A percentile compares a stretch with the other conserved stretches of the same genome.
Evolutionary conservation across 1,284 basidiomycete species (phyloP).

Genomic region (Cryptococcus sp.): DNA sequence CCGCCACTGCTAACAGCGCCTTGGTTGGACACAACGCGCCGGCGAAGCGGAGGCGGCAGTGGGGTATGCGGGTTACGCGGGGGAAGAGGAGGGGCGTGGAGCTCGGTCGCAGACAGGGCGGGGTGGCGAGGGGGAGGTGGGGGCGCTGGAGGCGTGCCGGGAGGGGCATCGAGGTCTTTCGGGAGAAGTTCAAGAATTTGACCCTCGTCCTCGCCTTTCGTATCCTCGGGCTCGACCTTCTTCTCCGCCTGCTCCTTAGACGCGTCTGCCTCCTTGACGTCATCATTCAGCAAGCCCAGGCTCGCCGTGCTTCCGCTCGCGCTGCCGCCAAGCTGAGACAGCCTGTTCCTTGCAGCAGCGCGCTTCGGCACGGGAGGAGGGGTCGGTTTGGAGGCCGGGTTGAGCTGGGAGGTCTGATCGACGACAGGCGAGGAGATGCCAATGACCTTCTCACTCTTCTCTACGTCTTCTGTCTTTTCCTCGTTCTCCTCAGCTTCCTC

Average conservation of each 20-base stretch:
- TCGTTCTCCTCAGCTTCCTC: constrained; percentile 3
- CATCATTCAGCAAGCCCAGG: background rate
- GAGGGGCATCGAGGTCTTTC: background rate
- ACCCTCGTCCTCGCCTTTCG: background rate
- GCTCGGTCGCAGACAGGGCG: background rate
- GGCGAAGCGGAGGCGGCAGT: background rate
- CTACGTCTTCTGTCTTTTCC: constrained; percentile 3
- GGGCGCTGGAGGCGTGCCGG: background rate
- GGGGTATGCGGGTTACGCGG: constrained; percentile 29
- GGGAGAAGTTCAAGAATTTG: background rate
- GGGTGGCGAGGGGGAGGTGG: background rate
- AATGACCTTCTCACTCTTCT: constrained; percentile 1
- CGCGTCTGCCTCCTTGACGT: background rate
- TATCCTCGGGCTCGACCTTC: background rate
- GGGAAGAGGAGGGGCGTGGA: constrained; percentile 22
- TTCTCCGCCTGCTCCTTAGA: background rate
- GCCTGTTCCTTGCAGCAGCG: constrained; percentile 25
- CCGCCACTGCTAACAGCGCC: background rate
- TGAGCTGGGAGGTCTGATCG: background rate
- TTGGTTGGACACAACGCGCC: background rate
- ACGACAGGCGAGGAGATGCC: background rate
- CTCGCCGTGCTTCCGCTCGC: constrained; percentile 5
- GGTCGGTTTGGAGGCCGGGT: constrained; percentile 1
- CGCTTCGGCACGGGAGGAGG: constrained; percentile 38
- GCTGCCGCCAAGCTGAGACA: constrained; percentile 13